Percentiles rank a stretch among this genome's conserved stretches.
These are phyloP conservation scores for Capsella rubella DNA, from an alignment of 441 rosid genomes.

Conservation along the genomic window DNA sequence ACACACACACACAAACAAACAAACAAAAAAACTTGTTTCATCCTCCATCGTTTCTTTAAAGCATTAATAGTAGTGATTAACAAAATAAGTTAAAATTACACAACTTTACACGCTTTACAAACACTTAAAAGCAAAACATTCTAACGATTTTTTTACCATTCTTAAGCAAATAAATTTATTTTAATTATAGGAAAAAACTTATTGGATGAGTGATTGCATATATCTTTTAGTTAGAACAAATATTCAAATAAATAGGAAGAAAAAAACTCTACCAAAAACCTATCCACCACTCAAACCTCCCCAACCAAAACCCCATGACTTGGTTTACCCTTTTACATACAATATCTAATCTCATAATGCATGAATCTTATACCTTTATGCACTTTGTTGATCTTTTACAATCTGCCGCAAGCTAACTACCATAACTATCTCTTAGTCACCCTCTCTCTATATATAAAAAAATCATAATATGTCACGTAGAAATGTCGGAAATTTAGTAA, in stretches of 20 bases:
- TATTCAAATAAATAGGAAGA: conserved; percentile 1
- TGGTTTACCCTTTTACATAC: conserved; percentile 34
- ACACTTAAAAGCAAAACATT: background rate
- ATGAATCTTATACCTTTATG: conserved; percentile 36
- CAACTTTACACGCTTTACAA: background rate
- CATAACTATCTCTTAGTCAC: conserved; percentile 24
- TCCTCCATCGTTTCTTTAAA: background rate
- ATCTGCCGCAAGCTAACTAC: conserved; percentile 18
- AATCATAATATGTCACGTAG: background rate
- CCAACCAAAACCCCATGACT: conserved; percentile 50
- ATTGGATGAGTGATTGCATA: background rate
- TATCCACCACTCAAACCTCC: conserved; percentile 46
- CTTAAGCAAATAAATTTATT: background rate
- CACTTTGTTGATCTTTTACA: conserved; percentile 21
- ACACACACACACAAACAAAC: conserved; percentile 3
- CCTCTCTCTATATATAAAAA: background rate
- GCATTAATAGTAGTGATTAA: background rate
- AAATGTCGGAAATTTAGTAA: background rate
- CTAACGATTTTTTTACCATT: background rate
- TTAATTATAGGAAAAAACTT: background rate
- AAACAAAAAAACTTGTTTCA: background rate
- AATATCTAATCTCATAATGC: conserved; percentile 23
- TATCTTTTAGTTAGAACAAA: conserved; percentile 21
- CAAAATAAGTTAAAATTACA: background rate
- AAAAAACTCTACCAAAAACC: conserved; percentile 43